Percentiles rank a stretch among this genome's conserved stretches.
These are phyloP conservation scores for Chalaropsis thielavioides DNA, from an alignment of 2,329 filamentous ascomycete genomes.

Conservation along the genomic window DNA sequence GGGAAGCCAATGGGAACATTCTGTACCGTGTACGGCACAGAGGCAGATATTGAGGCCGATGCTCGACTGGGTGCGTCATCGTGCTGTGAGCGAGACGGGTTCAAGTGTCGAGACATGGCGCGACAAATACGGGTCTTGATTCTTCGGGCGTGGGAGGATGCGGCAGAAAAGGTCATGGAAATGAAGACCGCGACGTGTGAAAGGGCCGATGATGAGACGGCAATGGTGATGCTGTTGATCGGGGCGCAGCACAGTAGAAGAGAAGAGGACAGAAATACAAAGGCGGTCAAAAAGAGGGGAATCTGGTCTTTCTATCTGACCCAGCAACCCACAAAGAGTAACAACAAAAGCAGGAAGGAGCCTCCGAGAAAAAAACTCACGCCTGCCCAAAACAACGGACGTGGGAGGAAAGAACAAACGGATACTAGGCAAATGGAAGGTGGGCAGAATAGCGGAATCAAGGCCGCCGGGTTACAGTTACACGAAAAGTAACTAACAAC, in stretches of 20 bases:
- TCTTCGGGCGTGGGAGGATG: background rate
- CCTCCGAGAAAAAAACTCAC: background rate
- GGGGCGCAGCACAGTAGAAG: background rate
- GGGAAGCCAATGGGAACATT: slow-evolving; percentile 13
- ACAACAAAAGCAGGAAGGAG: background rate
- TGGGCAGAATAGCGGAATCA: background rate
- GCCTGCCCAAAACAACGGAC: background rate
- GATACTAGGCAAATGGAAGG: background rate
- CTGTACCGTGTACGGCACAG: slow-evolving; percentile 9
- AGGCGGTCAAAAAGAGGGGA: background rate
- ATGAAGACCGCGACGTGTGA: background rate
- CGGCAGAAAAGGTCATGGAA: background rate
- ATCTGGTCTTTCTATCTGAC: background rate
- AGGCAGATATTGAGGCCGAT: background rate
- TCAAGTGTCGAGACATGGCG: slow-evolving; percentile 13
- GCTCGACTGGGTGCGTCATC: slow-evolving; percentile 3
- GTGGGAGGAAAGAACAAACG: background rate
- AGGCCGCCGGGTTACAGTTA: background rate
- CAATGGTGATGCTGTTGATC: background rate
- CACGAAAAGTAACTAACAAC: background rate
- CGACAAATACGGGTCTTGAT: background rate
- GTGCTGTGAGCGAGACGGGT: slow-evolving; percentile 13
- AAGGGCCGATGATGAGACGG: background rate
- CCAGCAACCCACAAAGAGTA: background rate
- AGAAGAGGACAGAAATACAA: background rate